phyloP scores from a whole-genome alignment of 2,329 filamentous ascomycete genomes.

The Zarea fungicola region DNA sequence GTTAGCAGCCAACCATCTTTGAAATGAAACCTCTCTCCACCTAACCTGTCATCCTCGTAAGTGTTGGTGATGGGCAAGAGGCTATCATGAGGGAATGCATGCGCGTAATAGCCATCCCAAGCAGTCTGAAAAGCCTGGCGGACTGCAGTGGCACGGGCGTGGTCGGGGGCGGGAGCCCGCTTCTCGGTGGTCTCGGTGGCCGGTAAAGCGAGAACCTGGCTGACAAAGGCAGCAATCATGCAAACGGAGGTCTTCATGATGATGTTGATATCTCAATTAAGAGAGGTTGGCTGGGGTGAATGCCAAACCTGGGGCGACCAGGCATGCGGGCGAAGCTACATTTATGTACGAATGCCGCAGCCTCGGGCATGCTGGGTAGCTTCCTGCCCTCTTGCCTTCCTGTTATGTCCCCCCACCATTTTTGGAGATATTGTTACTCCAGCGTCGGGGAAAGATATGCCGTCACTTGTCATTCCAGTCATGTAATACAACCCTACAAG shows the following conservation, averaged over 20 bases:
- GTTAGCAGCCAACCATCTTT: neutral
- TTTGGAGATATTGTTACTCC: neutral
- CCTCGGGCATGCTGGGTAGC: neutral
- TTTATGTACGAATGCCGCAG: neutral
- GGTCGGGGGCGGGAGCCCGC: conserved; percentile 9
- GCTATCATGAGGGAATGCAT: conserved; percentile 76
- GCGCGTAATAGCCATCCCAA: conserved; percentile 68
- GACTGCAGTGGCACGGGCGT: conserved; percentile 7
- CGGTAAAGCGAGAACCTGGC: conserved; percentile 6
- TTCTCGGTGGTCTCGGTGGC: neutral
- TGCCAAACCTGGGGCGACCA: neutral
- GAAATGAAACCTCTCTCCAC: neutral
- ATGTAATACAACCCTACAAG: conserved; percentile 1
- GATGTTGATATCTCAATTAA: neutral
- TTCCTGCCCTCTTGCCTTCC: too few relatives aligned
- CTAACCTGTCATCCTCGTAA: conserved; percentile 63
- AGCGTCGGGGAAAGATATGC: conserved; percentile 1
- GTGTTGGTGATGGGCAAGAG: conserved; percentile 62
- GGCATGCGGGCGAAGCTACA: neutral
- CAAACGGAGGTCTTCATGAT: conserved; percentile 2
- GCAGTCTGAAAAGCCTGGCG: conserved; percentile 58
- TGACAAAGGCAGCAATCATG: neutral
- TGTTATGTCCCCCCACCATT: neutral
- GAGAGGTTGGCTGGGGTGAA: neutral
- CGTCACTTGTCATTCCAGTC: neutral